Evolutionary conservation across 2,329 filamentous ascomycete genomes (phyloP), one percentile per base, ranked within the genome.

Genomic region (Fonsecaea nubica): DNA sequence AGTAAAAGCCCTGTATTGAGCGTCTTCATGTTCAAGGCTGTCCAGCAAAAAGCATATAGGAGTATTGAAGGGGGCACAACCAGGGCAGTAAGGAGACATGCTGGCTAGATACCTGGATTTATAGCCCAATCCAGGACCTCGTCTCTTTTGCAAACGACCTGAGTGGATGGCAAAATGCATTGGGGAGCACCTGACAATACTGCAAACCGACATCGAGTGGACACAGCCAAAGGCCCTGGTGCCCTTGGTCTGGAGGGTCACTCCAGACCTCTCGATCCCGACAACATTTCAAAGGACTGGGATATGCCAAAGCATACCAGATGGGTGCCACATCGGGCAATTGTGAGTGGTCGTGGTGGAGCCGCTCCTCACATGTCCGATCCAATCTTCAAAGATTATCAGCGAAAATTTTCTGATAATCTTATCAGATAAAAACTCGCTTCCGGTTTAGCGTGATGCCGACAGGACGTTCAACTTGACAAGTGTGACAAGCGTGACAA

Each of bases 371-470:
- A 7, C 52, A 3, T 55, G 52, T 33, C 52, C 18, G 52, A 55
- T 21, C 4, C 33, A 55, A 2, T 4, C 18, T 50, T 21, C 6
- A 21, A 42, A n/a, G 40, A 42, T 42, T 48, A 48, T 48, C 42
- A 25, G 42, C n/a, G 42, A 48, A 55, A 55, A 55, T 55, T 55
- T 55, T 25, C 52, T 33, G 35, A 56, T 50, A 18, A 63, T 63
- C 61, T 63, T 57, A 63, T 63, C 61, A 45, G 61, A 63, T 63
- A 48, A 50, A 57, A 57, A 33, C 25, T 63, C 45, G 35, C 30
- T 12, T 36, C 25, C 13, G 57, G 13, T 48, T 48, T 50, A 25
- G 45, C 13, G 42, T 15, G 42, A 45, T 45, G 4, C 42, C 18
- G n/a, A 45, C 42, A 45, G 4, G 33, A n/a, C 32, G 18, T 33